Percentiles rank a stretch among this genome's conserved stretches.
Conservation (phyloP, 345 rosid species). For the Mallotus nudiflorus region DNA sequence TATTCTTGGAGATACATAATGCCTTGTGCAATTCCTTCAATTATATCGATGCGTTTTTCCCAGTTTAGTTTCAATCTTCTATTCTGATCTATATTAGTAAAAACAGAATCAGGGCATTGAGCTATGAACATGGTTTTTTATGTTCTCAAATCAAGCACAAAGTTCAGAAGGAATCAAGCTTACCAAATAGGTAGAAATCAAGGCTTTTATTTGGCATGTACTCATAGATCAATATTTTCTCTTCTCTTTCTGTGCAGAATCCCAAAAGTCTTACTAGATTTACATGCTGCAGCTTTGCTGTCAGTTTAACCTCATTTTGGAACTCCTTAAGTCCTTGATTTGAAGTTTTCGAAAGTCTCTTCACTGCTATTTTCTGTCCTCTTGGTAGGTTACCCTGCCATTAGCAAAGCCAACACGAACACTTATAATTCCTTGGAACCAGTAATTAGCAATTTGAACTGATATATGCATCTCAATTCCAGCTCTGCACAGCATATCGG, state of each 20-base stretch:
- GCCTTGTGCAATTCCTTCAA: slow-evolving; percentile 51
- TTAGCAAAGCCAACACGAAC: background rate
- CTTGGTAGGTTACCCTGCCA: slow-evolving; percentile 33
- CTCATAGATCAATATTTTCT: slow-evolving; percentile 45
- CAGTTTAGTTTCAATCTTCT: slow-evolving; percentile 27
- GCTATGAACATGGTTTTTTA: background rate
- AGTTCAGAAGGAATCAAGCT: background rate
- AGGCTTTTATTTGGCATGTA: slow-evolving; percentile 41
- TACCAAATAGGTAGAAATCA: slow-evolving; percentile 40
- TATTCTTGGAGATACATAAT: slow-evolving; percentile 52
- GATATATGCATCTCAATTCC: too few relatives aligned
- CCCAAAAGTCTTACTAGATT: slow-evolving; percentile 41
- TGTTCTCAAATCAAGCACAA: background rate
- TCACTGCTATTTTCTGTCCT: slow-evolving; percentile 47
- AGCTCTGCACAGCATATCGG: too few relatives aligned
- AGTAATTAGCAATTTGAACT: too few relatives aligned
- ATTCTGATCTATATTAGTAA: slow-evolving; percentile 26
- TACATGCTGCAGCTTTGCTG: slow-evolving; percentile 45
- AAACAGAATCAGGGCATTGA: too few relatives aligned
- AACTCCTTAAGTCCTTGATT: slow-evolving; percentile 44
- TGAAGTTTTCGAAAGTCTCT: slow-evolving; percentile 43
- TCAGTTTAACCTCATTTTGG: slow-evolving; percentile 38
- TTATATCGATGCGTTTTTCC: slow-evolving; percentile 35
- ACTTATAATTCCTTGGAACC: background rate
- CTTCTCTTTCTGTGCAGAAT: slow-evolving; percentile 36